These are phyloP conservation scores for Hamamelis virginiana DNA, from an alignment of 164 flowering plant genomes.

Conservation along the genomic window DNA sequence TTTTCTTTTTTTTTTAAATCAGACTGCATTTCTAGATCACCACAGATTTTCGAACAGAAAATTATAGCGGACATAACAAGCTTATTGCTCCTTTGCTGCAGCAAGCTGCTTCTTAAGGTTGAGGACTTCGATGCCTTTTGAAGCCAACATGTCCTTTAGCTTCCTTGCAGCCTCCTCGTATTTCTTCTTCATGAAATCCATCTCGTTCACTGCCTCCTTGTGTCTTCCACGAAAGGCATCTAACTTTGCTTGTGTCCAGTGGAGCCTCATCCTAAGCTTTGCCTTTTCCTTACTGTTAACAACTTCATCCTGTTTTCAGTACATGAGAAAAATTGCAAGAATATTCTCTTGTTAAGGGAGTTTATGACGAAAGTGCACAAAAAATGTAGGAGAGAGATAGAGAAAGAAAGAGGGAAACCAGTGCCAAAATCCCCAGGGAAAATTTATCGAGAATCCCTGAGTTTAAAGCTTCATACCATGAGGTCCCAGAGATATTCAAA, in stretches of 20 bases:
- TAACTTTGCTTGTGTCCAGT: slow-evolving; percentile 58
- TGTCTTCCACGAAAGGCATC: slow-evolving; percentile 53
- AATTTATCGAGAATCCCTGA: too few species aligned
- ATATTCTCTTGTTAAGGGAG: not conserved
- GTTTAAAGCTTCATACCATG: too few species aligned
- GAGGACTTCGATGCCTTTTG: slow-evolving; percentile 48
- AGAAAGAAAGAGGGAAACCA: not conserved
- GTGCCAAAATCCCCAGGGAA: not conserved
- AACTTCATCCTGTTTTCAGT: slow-evolving; percentile 39
- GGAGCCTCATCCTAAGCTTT: slow-evolving; percentile 73
- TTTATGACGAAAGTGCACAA: not conserved
- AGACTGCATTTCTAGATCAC: too few species aligned
- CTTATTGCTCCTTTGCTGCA: slow-evolving; percentile 2
- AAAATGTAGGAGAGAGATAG: too few species aligned
- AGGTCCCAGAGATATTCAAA: too few species aligned
- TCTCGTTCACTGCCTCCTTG: slow-evolving; percentile 51
- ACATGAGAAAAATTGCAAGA: not conserved
- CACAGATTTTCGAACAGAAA: too few species aligned
- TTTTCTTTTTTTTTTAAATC: too few species aligned
- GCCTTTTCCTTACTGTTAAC: slow-evolving; percentile 42
- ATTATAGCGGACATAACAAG: too few species aligned
- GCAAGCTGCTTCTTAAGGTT: slow-evolving; percentile 61
- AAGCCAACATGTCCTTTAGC: slow-evolving; percentile 55
- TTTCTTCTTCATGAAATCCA: slow-evolving; percentile 49
- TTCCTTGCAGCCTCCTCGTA: slow-evolving; percentile 54